phyloP scores from a whole-genome alignment of 2,329 filamentous ascomycete genomes.

The Aspergillus thermomutatus region DNA sequence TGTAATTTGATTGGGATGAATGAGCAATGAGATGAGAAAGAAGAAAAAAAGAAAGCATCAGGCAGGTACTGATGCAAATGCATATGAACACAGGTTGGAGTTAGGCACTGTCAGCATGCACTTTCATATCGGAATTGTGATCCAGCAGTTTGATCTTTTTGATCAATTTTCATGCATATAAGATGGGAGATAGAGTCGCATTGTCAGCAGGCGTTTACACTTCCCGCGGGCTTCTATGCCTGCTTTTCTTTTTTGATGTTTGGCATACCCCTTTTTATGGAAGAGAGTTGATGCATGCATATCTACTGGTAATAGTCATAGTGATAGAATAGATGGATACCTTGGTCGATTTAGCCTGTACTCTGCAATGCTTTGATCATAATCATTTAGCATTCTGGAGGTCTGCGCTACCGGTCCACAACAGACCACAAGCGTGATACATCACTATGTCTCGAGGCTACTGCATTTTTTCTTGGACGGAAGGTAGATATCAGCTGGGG shows the following conservation, averaged over 20 bases:
- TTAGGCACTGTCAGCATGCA: not conserved
- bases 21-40: not conserved
- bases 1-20: not conserved
- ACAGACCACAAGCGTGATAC: too few species aligned
- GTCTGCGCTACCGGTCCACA: too few species aligned
- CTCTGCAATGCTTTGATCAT: too few species aligned
- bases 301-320: too few species aligned
- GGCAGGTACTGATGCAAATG: not conserved
- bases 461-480: too few species aligned
- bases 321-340: too few species aligned
- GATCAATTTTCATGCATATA: not conserved
- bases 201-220: not conserved
- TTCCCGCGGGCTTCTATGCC: not conserved
- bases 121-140: not conserved
- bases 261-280: not conserved
- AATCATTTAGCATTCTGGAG: too few species aligned
- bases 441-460: too few species aligned
- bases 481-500: too few species aligned
- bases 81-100: not conserved
- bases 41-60: not conserved
- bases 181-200: not conserved
- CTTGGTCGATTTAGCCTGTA: too few species aligned
- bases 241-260: not conserved
- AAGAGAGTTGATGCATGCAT: not conserved
- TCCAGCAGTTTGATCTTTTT: too few species aligned